These are phyloP conservation scores for Cyberlindnera samutprakarnensis DNA, from an alignment of 805 yeast genomes.

Conservation along the genomic window DNA sequence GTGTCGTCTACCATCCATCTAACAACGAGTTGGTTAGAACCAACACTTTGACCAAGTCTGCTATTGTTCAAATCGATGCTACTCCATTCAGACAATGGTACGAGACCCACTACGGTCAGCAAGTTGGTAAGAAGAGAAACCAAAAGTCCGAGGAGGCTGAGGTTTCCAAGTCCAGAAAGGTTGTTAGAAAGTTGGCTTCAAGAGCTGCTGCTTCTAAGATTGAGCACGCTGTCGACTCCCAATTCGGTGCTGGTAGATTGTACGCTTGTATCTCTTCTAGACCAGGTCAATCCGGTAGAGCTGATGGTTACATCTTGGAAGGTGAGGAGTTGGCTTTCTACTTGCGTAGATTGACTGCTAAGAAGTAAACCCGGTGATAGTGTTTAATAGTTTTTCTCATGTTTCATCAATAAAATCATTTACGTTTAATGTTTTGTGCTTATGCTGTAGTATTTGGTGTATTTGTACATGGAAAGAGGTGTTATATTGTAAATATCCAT, in stretches of 20 bases:
- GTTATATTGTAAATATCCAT: too few species aligned
- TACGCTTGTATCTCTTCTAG: constrained; percentile 98
- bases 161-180: constrained; percentile 62
- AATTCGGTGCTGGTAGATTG: constrained; percentile 98
- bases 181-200: constrained; percentile 88
- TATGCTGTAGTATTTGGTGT: too few species aligned
- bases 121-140: constrained; percentile 80
- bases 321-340: constrained; percentile 99
- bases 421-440: too few species aligned
- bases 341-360: constrained; percentile 99
- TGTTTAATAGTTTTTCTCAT: constrained; percentile 8
- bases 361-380: constrained; percentile 62
- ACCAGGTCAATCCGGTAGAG: constrained; percentile 99
- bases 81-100: constrained; percentile 99
- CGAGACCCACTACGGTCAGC: constrained; percentile 95
- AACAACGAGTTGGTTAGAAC: constrained; percentile 99
- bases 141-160: constrained; percentile 47
- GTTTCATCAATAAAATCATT: constrained; percentile 22
- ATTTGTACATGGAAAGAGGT: too few species aligned
- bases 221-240: constrained; percentile 87
- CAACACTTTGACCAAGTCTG: constrained; percentile 98
- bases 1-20: constrained; percentile 98
- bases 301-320: constrained; percentile 99
- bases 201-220: constrained; percentile 82
- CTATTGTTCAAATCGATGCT: constrained; percentile 99